Evolutionary conservation across 768 basidiomycete species (phyloP).

Genomic region (Bullera alba): DNA sequence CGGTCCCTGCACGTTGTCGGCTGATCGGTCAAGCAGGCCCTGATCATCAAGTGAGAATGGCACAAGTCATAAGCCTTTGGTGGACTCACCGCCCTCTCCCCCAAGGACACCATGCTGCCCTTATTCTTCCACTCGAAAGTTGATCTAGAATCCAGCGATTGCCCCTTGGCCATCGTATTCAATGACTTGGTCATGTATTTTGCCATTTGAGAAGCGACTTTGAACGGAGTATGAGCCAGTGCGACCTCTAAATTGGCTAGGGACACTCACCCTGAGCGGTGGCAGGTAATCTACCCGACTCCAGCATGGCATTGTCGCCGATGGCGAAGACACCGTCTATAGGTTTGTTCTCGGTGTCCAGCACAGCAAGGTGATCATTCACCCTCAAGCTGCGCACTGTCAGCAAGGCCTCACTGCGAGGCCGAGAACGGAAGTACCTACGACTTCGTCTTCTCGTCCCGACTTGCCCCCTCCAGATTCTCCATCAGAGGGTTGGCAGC

Average conservation of each 20-base stretch:
- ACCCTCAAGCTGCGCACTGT: conserved; percentile 46
- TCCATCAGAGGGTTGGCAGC: conserved; percentile 71
- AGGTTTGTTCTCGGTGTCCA: conserved; percentile 53
- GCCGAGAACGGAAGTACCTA: conserved; percentile 18
- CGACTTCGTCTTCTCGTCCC: conserved; percentile 58
- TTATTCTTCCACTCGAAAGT: conserved; percentile 66
- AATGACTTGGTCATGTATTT: conserved; percentile 19
- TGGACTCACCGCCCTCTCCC: conserved; percentile 56
- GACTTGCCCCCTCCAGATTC: conserved; percentile 56
- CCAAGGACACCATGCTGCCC: conserved; percentile 73
- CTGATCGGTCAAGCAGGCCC: conserved; percentile 18
- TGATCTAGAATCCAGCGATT: conserved; percentile 48
- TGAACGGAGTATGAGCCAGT: too few species aligned
- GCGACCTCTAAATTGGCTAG: not conserved
- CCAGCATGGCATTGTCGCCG: conserved; percentile 66
- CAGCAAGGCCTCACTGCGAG: not conserved
- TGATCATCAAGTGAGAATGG: not conserved
- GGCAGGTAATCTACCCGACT: conserved; percentile 59
- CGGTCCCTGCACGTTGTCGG: conserved; percentile 2
- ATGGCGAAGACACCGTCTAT: conserved; percentile 71
- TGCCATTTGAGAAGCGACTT: conserved; percentile 23
- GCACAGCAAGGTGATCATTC: conserved; percentile 58
- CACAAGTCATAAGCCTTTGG: not conserved
- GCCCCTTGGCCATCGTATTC: conserved; percentile 6
- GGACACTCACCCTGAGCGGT: conserved; percentile 62